Evolutionary conservation across 75 land plant species (phyloP).

Genomic region (Picea glauca): DNA sequence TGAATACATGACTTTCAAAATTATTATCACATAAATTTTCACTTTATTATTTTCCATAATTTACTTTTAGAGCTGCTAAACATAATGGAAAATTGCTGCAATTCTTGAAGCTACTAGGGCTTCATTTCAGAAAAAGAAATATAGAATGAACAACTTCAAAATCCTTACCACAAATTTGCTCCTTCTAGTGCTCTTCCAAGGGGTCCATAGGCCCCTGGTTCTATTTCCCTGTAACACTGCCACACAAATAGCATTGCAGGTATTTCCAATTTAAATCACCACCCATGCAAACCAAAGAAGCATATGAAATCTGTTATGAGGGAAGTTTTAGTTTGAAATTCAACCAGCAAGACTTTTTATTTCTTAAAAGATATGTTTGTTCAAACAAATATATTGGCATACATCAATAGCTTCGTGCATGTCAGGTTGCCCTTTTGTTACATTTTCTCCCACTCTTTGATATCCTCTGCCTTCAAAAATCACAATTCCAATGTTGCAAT

Average conservation of each 20-base stretch:
- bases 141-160: constrained; percentile 6
- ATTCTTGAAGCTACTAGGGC: background rate
- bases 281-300: background rate
- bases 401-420: constrained; percentile 97
- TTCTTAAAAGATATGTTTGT: background rate
- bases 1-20: too few relatives aligned
- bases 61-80: too few relatives aligned
- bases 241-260: constrained; percentile 5
- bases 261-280: background rate
- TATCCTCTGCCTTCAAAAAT: constrained; percentile 66
- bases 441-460: constrained; percentile 81
- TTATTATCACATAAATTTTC: too few relatives aligned
- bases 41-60: too few relatives aligned
- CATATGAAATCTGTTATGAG: background rate
- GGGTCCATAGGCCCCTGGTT: constrained; percentile 49
- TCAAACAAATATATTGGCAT: constrained; percentile 14
- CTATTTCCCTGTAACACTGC: constrained; percentile 73
- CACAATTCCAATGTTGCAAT: constrained; percentile 3
- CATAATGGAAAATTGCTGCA: background rate
- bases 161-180: constrained; percentile 65
- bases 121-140: background rate
- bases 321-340: background rate
- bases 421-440: constrained; percentile 78
- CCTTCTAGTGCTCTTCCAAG: constrained; percentile 71
- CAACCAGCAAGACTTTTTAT: background rate